Evolutionary conservation across 1,284 basidiomycete species (phyloP), one percentile per base, ranked within the genome.

Genomic region (Apiotrichum akiyoshidainum): DNA sequence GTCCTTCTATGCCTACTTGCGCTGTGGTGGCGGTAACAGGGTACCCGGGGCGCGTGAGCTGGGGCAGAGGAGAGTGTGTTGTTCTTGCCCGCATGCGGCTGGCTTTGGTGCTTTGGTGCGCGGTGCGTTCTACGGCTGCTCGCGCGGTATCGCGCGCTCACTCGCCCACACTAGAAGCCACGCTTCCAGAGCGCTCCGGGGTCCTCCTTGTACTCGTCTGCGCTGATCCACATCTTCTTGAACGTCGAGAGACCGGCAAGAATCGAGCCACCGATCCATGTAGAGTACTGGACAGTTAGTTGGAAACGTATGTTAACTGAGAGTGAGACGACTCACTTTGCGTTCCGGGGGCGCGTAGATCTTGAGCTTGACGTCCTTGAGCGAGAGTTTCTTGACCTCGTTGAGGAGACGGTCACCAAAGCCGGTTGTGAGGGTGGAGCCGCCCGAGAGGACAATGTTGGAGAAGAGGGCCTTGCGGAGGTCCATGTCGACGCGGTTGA

Each of bases 221-320:
- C 94, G 45, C 92, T 96, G 49, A 99, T 92, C 92, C 92, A 96
- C 92, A 96, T 95, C 92, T 96, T 96, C 81, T 94, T 98, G 82
- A 99, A 99, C 21, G 96, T 97, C 68, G 87, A 94, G 60, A 99
- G 79, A 42, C 95, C 94, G 47, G 95, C 95, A 55, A 98, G 80
- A 73, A 96, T 96, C 58, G 90, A 93, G 6, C 95, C 95, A 54
- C 96, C 96, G 69, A 99, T 99, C 96, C 96, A 99, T 26, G 95
- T 99, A 19, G 93, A 94, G 79, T 99, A 99, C 80, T 78, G 45
- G 21, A 34, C 11, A 53, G 40, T 7, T 35, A 37, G 26, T 7
- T 31, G 26, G 26, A 7, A 31, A 3, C 3, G 3, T 3, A 31
- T 31, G 4, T 31, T 7, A 31, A 31, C 26, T 31, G 26, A 31